phyloP scores from a whole-genome alignment of 176 grass and related monocot species.

The Carex littledalei region DNA sequence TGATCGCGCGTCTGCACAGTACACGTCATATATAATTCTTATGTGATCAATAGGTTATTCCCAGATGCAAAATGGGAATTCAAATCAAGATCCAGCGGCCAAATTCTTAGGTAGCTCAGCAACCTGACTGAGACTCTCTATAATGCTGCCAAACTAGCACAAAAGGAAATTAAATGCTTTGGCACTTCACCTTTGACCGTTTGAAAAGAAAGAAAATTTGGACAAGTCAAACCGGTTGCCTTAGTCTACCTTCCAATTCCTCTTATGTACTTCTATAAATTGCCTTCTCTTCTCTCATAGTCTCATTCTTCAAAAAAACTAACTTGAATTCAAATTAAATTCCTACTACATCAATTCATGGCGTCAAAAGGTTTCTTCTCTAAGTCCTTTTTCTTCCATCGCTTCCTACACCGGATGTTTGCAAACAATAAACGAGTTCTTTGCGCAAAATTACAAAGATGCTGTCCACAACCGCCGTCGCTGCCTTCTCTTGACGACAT shows the following conservation, averaged over 20 bases:
- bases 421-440: constrained; percentile 1
- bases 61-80: background rate
- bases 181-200: constrained; percentile 13
- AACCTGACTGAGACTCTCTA: background rate
- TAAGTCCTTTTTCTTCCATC: constrained; percentile 33
- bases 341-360: background rate
- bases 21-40: too few species aligned
- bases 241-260: background rate
- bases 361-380: constrained; percentile 24
- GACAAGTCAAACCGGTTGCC: constrained; percentile 9
- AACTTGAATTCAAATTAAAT: background rate
- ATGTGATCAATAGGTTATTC: background rate
- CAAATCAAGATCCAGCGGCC: background rate
- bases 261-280: background rate
- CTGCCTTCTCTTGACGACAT: constrained; percentile 30
- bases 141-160: background rate
- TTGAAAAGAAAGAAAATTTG: background rate
- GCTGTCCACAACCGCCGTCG: background rate
- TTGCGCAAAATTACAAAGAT: background rate
- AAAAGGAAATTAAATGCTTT: constrained; percentile 11
- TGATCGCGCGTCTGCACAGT: too few species aligned
- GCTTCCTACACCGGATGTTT: constrained; percentile 30
- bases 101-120: constrained; percentile 21
- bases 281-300: background rate
- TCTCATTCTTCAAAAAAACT: background rate